phyloP scores from a whole-genome alignment of 495 filamentous ascomycete species.

The Astrocystis sublimbata region DNA sequence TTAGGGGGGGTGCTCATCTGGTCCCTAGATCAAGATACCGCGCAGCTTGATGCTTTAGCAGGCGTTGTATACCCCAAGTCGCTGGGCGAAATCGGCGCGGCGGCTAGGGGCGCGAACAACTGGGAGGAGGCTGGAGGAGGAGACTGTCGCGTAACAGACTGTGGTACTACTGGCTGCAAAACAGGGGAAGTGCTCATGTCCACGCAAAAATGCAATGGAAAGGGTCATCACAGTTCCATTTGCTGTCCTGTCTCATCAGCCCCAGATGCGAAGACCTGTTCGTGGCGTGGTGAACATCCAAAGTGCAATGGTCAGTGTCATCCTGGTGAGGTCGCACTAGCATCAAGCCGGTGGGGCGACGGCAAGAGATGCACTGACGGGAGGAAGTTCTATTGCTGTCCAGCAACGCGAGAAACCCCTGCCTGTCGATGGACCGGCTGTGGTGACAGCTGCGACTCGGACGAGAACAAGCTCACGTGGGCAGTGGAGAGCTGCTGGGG shows the following conservation, averaged over 20 bases:
- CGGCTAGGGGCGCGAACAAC: not conserved
- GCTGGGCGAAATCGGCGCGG: not conserved
- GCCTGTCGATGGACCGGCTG: not conserved
- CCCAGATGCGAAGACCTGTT: not conserved
- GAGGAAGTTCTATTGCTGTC: not conserved
- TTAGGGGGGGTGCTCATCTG: slow-evolving; percentile 35
- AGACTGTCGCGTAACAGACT: not conserved
- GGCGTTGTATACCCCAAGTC: slow-evolving; percentile 10
- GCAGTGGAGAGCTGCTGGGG: not conserved
- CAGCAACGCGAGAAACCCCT: not conserved
- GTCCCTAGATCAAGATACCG: slow-evolving; percentile 17
- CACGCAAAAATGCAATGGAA: not conserved
- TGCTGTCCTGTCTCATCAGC: not conserved
- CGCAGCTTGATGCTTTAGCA: slow-evolving; percentile 28
- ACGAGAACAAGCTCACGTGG: not conserved
- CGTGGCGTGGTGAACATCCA: not conserved
- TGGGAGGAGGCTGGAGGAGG: not conserved
- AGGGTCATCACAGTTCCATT: not conserved
- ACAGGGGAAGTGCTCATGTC: not conserved
- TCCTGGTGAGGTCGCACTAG: not conserved
- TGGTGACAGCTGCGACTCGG: not conserved
- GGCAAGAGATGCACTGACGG: not conserved
- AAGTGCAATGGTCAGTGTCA: not conserved
- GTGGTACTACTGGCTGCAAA: not conserved
- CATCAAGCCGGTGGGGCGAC: not conserved